These are phyloP conservation scores for Tetrahymena malaccensis DNA, from an alignment of 73 alveolate genomes.

Conservation along the genomic window DNA sequence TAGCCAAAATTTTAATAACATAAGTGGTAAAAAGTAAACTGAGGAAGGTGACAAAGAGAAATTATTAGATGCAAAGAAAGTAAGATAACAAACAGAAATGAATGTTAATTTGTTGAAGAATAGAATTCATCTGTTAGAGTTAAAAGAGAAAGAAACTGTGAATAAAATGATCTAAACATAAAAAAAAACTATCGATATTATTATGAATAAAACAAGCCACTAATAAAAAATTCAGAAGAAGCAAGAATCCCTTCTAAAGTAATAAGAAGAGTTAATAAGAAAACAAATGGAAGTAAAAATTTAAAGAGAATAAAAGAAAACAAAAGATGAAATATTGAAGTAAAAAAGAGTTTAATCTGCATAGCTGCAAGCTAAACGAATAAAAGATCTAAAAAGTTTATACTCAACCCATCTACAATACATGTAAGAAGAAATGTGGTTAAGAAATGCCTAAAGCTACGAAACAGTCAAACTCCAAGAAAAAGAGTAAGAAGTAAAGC, in stretches of 20 bases:
- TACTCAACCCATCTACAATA: not conserved
- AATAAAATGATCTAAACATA: not conserved
- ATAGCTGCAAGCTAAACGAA: not conserved
- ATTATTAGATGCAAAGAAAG: not conserved
- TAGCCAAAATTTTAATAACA: not conserved
- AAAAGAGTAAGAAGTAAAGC: not conserved
- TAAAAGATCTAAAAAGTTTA: not conserved
- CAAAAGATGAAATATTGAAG: not conserved
- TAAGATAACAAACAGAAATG: not conserved
- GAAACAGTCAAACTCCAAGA: not conserved
- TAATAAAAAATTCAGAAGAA: not conserved
- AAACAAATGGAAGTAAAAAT: not conserved
- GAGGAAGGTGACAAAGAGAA: not conserved
- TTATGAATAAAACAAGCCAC: not conserved
- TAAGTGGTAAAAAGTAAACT: not conserved
- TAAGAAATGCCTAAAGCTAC: not conserved
- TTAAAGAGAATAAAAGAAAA: not conserved
- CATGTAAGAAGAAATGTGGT: not conserved
- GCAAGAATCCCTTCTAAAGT: not conserved
- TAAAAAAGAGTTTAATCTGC: not conserved
- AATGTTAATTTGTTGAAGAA: not conserved
- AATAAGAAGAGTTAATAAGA: not conserved
- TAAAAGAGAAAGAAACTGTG: not conserved
- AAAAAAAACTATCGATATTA: not conserved
- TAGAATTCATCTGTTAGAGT: not conserved